Percentiles rank a stretch among this genome's conserved stretches.
Evolutionary conservation across 116 monocot genomes (phyloP).

Genomic region (Dioscorea cayenensis): DNA sequence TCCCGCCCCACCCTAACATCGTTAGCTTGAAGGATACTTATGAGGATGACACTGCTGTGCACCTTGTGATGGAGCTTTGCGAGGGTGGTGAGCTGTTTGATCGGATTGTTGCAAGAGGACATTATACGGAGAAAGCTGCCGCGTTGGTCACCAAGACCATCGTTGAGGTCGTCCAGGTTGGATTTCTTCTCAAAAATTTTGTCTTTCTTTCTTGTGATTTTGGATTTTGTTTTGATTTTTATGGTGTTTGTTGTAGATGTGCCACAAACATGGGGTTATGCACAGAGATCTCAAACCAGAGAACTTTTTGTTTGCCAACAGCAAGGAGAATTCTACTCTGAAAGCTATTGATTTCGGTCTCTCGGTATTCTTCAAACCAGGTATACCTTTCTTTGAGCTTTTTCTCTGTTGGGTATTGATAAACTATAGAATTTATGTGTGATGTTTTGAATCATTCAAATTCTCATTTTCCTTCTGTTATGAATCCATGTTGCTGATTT

Average conservation of each 20-base stretch:
- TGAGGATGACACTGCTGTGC: slow-evolving; percentile 66
- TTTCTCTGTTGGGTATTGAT: too few relatives aligned
- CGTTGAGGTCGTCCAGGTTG: slow-evolving; percentile 83
- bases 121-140: slow-evolving; percentile 72
- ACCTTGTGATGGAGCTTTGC: slow-evolving; percentile 86
- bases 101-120: slow-evolving; percentile 68
- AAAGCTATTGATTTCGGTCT: slow-evolving; percentile 8
- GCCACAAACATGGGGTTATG: neutral
- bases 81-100: slow-evolving; percentile 91
- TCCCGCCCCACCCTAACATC: slow-evolving; percentile 61
- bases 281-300: slow-evolving; percentile 1
- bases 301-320: slow-evolving; percentile 10
- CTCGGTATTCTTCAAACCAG: slow-evolving; percentile 5
- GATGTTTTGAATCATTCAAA: too few relatives aligned
- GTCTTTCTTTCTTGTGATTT: neutral
- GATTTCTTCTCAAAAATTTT: neutral
- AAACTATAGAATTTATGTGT: too few relatives aligned
- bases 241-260: neutral
- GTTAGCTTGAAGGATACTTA: slow-evolving; percentile 65
- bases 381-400: neutral
- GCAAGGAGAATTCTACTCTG: slow-evolving; percentile 1
- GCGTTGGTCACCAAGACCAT: slow-evolving; percentile 64
- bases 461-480: too few relatives aligned
- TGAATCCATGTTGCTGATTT: neutral
- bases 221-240: neutral